phyloP scores from a whole-genome alignment of 2,329 filamentous ascomycete species.

The Beauveria asiatica region DNA sequence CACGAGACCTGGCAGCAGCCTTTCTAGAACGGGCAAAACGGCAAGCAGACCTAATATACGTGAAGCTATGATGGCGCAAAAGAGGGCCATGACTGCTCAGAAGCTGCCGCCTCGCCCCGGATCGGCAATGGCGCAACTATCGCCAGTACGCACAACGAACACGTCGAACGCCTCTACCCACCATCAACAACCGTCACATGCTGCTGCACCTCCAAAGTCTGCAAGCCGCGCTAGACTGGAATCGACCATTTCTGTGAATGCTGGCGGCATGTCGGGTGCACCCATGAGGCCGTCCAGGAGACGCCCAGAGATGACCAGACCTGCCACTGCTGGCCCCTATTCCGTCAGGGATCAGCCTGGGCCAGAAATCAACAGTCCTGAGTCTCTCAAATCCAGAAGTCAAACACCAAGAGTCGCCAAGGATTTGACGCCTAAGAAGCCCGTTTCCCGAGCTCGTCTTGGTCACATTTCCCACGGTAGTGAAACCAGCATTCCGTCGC shows the following conservation, averaged over 20 bases:
- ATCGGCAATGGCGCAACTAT: slow-evolving; percentile 56
- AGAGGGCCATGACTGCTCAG: slow-evolving; percentile 49
- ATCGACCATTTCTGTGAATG: slow-evolving; percentile 34
- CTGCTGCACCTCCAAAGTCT: slow-evolving; percentile 22
- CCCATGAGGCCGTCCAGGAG: slow-evolving; percentile 53
- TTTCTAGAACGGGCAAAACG: slow-evolving; percentile 55
- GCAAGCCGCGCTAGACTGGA: slow-evolving; percentile 35
- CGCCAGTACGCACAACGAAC: slow-evolving; percentile 35
- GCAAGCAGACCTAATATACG: slow-evolving; percentile 59
- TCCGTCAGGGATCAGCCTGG: slow-evolving; percentile 46
- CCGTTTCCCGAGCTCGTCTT: slow-evolving; percentile 35
- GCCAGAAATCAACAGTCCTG: slow-evolving; percentile 35
- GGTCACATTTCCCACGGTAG: slow-evolving; percentile 41
- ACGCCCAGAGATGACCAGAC: slow-evolving; percentile 50
- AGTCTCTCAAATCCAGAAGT: slow-evolving; percentile 36
- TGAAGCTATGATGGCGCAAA: slow-evolving; percentile 78
- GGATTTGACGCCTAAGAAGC: slow-evolving; percentile 45
- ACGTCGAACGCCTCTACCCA: slow-evolving; percentile 25
- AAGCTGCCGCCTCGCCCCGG: slow-evolving; percentile 50
- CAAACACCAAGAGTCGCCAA: slow-evolving; percentile 41
- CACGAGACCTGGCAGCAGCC: slow-evolving; percentile 48
- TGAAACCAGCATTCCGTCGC: slow-evolving; percentile 42
- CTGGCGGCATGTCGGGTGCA: slow-evolving; percentile 53
- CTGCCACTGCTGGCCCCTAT: slow-evolving; percentile 58
- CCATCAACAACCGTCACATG: slow-evolving; percentile 16